Base-by-base conservation (phyloP, 352 stramenopile genomes). In the Pythium monospermum region DNA sequence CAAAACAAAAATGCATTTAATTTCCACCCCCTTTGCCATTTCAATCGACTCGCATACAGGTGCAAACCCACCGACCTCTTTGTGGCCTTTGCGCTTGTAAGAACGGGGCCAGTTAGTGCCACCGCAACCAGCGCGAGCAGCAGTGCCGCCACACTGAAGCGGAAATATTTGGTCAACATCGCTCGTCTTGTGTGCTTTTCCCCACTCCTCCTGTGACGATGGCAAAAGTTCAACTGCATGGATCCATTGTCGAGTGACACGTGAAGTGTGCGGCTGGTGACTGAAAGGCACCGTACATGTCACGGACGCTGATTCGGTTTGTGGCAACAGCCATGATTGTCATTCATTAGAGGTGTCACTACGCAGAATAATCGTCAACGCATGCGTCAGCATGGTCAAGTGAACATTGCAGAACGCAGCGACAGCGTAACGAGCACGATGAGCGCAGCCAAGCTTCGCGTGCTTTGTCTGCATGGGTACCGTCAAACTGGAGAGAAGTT, bases 401-500 rank as follows among this genome's bases (percentile, higher is more conserved):
- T n/a, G n/a, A n/a, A n/a, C n/a, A n/a, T n/a, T n/a, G n/a, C n/a
- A n/a, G n/a, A n/a, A n/a, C n/a, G n/a, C n/a, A n/a, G n/a, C n/a
- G n/a, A n/a, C n/a, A n/a, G n/a, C n/a, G n/a, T n/a, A n/a, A n/a
- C n/a, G 16, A 18, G n/a, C 6, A 35, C 22, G 8, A 69, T 69
- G 53, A 64, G 49, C 32, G 69, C 70, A 43, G 50, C 25, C 50
- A 92, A 89, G 65, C 68, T 71, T 18, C 81, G 81, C 37, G 71
- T 94, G 7, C 64, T 94, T n/a, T 94, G 83, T 61, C 70, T 94
- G 22, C 83, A 94, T 53, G 83, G 83, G 31, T 89, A 91, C 58
- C 77, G 79, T 49, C 83, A 94, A 64, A 84, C 81, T 58, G 75
- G 68, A 22, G 54, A 74, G 42, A 92, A 85, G 53, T 53, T 94